These are phyloP conservation scores for Oenanthe javanica DNA, from an alignment of 140 eudicot genomes.

Conservation along the genomic window DNA sequence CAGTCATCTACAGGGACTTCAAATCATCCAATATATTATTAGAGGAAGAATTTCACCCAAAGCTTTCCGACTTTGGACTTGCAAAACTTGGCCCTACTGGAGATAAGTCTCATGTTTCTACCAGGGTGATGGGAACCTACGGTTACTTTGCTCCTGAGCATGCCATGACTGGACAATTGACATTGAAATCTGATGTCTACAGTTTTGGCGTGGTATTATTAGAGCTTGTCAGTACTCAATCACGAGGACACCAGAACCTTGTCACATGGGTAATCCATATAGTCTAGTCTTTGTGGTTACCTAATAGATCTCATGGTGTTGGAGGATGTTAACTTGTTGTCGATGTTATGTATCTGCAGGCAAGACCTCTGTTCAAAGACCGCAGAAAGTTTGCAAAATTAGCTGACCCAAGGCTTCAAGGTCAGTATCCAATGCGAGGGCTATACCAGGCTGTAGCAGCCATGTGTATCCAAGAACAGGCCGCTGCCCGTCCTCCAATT, in stretches of 20 bases:
- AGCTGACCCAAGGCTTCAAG: conserved; percentile 81
- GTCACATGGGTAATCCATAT: conserved; percentile 71
- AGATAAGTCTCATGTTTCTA: conserved; percentile 94
- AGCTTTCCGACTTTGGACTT: conserved; percentile 91
- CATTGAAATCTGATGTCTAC: conserved; percentile 89
- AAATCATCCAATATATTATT: conserved; percentile 87
- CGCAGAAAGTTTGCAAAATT: conserved; percentile 64
- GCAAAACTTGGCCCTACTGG: conserved; percentile 98
- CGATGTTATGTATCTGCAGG: conserved; percentile 35
- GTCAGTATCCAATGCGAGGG: conserved; percentile 81
- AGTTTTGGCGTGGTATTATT: conserved; percentile 92
- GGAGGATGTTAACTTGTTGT: conserved; percentile 8
- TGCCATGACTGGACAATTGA: conserved; percentile 98
- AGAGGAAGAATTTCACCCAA: conserved; percentile 72
- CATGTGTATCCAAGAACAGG: conserved; percentile 94
- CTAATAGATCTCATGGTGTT: background rate
- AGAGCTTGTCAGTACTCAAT: conserved; percentile 77
- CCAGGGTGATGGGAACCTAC: conserved; percentile 96
- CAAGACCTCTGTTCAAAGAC: conserved; percentile 90
- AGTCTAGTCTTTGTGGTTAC: background rate
- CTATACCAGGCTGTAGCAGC: conserved; percentile 95
- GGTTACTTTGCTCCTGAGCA: conserved; percentile 98
- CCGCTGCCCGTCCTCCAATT: conserved; percentile 87
- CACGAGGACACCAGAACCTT: conserved; percentile 92
- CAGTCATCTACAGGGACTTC: conserved; percentile 90